Evolutionary conservation across 768 basidiomycete species (phyloP).

Genomic region (Auricularia sp.): DNA sequence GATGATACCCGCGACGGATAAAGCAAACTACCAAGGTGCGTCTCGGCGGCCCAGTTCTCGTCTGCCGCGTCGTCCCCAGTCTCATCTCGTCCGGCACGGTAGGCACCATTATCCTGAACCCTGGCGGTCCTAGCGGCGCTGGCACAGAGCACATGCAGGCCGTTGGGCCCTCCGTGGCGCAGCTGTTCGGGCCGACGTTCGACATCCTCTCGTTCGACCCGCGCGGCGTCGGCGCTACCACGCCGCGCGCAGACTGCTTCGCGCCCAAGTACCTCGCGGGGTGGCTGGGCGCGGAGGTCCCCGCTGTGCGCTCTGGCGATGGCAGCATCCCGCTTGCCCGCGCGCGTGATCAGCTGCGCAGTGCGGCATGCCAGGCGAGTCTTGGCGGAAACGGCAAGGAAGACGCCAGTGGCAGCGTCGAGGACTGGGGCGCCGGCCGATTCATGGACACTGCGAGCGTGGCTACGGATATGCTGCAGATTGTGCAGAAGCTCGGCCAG

Average conservation of each 20-base stretch:
- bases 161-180: background rate
- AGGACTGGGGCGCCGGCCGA: background rate
- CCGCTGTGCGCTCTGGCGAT: background rate
- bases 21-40: background rate
- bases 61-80: too few relatives aligned
- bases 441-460: constrained; percentile 1
- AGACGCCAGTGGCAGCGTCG: background rate
- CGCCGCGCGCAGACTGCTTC: background rate
- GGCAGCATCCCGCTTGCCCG: background rate
- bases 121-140: background rate
- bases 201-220: background rate
- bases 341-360: background rate
- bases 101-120: background rate
- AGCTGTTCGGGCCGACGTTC: background rate
- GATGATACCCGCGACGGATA: background rate
- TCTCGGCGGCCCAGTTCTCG: too few relatives aligned
- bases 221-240: background rate
- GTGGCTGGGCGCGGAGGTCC: background rate
- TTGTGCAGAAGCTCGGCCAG: constrained; percentile 3
- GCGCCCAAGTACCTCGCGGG: background rate
- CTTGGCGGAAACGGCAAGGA: background rate
- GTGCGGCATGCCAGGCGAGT: background rate
- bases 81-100: background rate
- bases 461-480: constrained; percentile 2
- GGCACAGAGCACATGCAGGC: background rate